Percentiles rank a stretch among this genome's conserved stretches.
Evolutionary conservation across 768 basidiomycete species (phyloP).

Genomic region (Fibroporia radiculosa): DNA sequence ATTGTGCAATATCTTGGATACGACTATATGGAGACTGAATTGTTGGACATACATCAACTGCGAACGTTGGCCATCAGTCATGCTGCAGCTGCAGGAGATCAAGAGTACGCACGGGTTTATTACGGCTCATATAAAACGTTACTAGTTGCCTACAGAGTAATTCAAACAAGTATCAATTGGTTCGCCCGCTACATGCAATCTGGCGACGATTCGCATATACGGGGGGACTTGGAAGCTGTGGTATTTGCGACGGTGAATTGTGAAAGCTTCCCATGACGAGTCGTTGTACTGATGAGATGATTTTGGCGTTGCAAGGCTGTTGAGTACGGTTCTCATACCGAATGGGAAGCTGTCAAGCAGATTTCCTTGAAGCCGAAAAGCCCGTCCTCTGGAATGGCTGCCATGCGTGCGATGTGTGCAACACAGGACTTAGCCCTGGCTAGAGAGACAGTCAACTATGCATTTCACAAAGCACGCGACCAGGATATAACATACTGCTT

Average conservation of each 20-base stretch:
- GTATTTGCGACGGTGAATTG: constrained; percentile 48
- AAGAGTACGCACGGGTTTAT: constrained; percentile 22
- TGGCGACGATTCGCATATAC: constrained; percentile 70
- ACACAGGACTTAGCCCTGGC: constrained; percentile 31
- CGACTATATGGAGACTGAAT: constrained; percentile 59
- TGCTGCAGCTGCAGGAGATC: constrained; percentile 41
- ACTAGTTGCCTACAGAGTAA: constrained; percentile 42
- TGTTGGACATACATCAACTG: constrained; percentile 59
- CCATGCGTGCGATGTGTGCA: constrained; percentile 45
- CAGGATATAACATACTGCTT: constrained; percentile 30
- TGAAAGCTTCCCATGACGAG: constrained; percentile 9
- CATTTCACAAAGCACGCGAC: constrained; percentile 21
- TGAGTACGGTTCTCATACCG: constrained; percentile 60
- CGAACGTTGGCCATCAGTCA: constrained; percentile 65
- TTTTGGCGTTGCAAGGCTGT: constrained; percentile 42
- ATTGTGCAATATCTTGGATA: constrained; percentile 75
- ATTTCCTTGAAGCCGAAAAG: constrained; percentile 69
- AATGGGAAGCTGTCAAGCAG: constrained; percentile 65
- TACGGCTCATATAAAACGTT: neutral
- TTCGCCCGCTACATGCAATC: constrained; percentile 66
- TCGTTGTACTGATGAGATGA: neutral
- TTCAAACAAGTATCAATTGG: constrained; percentile 60
- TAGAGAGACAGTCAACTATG: constrained; percentile 34
- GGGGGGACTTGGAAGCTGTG: constrained; percentile 63
- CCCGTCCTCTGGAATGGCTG: constrained; percentile 62